Evolutionary conservation across 2,329 filamentous ascomycete species (phyloP).

Genomic region (Aspergillus sp.): DNA sequence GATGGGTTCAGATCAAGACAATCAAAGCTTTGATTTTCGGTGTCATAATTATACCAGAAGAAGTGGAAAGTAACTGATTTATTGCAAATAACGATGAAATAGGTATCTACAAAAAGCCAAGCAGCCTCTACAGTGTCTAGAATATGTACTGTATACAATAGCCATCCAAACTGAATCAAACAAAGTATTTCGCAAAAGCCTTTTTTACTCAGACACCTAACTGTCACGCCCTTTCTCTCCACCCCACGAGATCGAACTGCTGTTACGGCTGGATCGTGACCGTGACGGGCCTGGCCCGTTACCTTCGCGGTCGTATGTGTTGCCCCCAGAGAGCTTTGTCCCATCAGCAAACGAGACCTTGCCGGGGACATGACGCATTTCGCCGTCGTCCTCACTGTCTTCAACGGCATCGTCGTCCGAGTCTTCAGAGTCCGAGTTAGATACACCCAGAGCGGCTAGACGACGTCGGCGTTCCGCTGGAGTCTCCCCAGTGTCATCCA

Average conservation of each 20-base stretch:
- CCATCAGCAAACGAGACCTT: conserved; percentile 38
- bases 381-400: conserved; percentile 25
- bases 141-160: conserved; percentile 7
- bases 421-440: conserved; percentile 30
- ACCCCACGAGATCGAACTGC: conserved; percentile 43
- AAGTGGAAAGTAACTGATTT: background rate
- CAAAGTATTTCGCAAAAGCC: background rate
- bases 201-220: conserved; percentile 4
- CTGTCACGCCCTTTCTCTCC: conserved; percentile 38
- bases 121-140: conserved; percentile 9
- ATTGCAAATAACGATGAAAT: background rate
- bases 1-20: background rate
- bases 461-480: conserved; percentile 48
- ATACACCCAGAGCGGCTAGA: conserved; percentile 44
- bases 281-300: conserved; percentile 15
- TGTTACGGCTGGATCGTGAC: conserved; percentile 13
- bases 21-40: background rate
- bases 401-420: conserved; percentile 22
- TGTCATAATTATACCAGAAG: background rate
- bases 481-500: conserved; percentile 44
- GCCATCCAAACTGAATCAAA: background rate
- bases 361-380: conserved; percentile 19
- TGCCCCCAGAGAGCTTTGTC: conserved; percentile 26
- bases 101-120: conserved; percentile 10
- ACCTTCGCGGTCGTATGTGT: conserved; percentile 14